Conservation (phyloP, 2,329 filamentous ascomycete genomes). For the Talaromyces sp. region DNA sequence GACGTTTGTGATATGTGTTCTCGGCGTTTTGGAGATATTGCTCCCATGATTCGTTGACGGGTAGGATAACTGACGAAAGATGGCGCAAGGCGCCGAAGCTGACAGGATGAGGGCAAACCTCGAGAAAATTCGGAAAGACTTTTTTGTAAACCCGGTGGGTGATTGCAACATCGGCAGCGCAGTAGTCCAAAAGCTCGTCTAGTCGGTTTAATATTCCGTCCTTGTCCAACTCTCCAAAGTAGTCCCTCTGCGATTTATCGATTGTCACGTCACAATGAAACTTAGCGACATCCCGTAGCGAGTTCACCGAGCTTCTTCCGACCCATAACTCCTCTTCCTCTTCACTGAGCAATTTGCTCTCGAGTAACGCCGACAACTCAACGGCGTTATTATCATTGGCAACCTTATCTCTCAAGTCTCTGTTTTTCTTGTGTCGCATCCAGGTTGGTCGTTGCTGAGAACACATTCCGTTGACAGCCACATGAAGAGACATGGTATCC, state of each 20-base stretch:
- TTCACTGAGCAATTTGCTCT: conserved; percentile 61
- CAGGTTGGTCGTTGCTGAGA: conserved; percentile 92
- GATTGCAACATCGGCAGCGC: conserved; percentile 85
- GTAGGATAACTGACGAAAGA: conserved; percentile 87
- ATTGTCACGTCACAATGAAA: conserved; percentile 91
- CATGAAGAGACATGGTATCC: conserved; percentile 97
- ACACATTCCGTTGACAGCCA: conserved; percentile 98
- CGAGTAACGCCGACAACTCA: conserved; percentile 66
- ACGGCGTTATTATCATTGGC: conserved; percentile 64
- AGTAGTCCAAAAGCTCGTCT: conserved; percentile 85
- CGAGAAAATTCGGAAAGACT: conserved; percentile 83
- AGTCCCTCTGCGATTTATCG: conserved; percentile 80
- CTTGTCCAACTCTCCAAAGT: conserved; percentile 77
- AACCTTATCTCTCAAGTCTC: conserved; percentile 75
- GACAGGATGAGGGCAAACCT: conserved; percentile 91
- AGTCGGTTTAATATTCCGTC: conserved; percentile 64
- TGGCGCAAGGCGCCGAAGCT: conserved; percentile 93
- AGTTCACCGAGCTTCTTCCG: conserved; percentile 89
- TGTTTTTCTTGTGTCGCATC: conserved; percentile 93
- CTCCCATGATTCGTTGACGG: conserved; percentile 83
- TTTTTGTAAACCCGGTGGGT: conserved; percentile 93
- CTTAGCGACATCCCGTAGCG: conserved; percentile 87
- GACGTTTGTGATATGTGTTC: conserved; percentile 71
- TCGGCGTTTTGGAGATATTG: conserved; percentile 79
- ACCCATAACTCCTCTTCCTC: conserved; percentile 97